Conservation (phyloP, 75 land plant genomes). For the Picea glauca region DNA sequence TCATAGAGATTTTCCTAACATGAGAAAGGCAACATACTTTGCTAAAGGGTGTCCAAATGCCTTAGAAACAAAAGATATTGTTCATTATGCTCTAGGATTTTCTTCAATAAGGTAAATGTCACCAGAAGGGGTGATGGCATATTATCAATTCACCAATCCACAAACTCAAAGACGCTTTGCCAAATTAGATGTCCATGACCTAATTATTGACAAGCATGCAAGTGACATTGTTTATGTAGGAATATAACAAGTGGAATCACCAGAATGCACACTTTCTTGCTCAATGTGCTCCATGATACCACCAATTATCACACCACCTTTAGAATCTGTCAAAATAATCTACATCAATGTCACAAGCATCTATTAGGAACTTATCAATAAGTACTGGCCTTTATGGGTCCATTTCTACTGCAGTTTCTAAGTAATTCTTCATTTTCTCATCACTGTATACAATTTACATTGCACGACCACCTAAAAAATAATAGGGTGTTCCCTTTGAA, state of each 20-base stretch:
- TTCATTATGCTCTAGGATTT: conserved; percentile 81
- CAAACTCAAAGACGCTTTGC: conserved; percentile 72
- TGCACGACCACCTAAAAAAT: too few species aligned
- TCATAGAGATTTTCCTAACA: too few species aligned
- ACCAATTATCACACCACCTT: conserved; percentile 91
- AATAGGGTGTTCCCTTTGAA: too few species aligned
- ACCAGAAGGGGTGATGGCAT: conserved; percentile 60
- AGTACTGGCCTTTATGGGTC: conserved; percentile 97
- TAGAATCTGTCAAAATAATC: conserved; percentile 64
- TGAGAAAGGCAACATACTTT: conserved; percentile 47
- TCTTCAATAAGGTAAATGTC: too few species aligned
- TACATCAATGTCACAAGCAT: conserved; percentile 92
- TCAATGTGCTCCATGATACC: conserved; percentile 99
- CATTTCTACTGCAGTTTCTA: conserved; percentile 90
- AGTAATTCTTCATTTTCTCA: conserved; percentile 79
- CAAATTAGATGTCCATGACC: conserved; percentile 74
- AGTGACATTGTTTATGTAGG: conserved; percentile 75
- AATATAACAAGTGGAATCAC: conserved; percentile 92
- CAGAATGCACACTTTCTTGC: conserved; percentile 98
- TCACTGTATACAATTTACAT: conserved; percentile 65
- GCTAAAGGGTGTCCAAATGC: conserved; percentile 40
- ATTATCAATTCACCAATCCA: conserved; percentile 98
- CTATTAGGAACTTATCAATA: conserved; percentile 84
- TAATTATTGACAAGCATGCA: conserved; percentile 59
- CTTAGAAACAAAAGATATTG: conserved; percentile 6